Evolutionary conservation across 202 grass and related monocot genomes (phyloP), one percentile per base, ranked within the genome.

Genomic region (Elaeis oleifera): DNA sequence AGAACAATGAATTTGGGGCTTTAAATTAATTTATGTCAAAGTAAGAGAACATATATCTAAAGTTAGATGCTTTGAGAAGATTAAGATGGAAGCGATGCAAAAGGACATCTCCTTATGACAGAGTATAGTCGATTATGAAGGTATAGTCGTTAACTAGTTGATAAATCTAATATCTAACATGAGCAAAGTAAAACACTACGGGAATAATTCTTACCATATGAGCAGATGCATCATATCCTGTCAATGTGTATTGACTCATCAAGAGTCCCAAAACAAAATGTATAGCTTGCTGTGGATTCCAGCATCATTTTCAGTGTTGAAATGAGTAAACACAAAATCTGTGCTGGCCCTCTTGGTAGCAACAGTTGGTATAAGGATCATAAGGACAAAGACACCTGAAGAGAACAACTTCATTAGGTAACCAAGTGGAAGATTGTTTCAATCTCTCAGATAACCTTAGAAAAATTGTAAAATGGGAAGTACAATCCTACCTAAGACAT

Each of bases 241-340:
- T 76, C 21, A 99, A 74, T 14, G 88, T 89, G 75, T 99, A 99
- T 79, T 92, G 85, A 80, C 88, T 99, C 88, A 92, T 89, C 27
- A 99, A 63, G 18, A 99, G 80, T 3, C 94, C 88, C 14, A 99
- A 81, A 31, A 94, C 80, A 61, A 84, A 53, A 99, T 92, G 74
- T 99, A 94, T 0, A 90, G 4, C 29, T 82, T 89, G 75, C 75
- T 92, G 82, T 83, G 81, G 57, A 97, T 92, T 19, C 92, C 85
- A 22, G 82, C 85, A 25, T 16, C 64, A 28, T 99, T 92, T 1
- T 87, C 78, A 21, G 85, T 86, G 80, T 99, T 99, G 59, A 99
- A 92, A 71, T 92, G 82, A 28, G 88, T 86, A 76, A 99, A 99
- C 3, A 92, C 88, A 63, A 92, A 99, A 53, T 92, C 79, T 5